Evolutionary conservation across 495 filamentous ascomycete genomes (phyloP).

Genomic region (Daldinia concentrica): DNA sequence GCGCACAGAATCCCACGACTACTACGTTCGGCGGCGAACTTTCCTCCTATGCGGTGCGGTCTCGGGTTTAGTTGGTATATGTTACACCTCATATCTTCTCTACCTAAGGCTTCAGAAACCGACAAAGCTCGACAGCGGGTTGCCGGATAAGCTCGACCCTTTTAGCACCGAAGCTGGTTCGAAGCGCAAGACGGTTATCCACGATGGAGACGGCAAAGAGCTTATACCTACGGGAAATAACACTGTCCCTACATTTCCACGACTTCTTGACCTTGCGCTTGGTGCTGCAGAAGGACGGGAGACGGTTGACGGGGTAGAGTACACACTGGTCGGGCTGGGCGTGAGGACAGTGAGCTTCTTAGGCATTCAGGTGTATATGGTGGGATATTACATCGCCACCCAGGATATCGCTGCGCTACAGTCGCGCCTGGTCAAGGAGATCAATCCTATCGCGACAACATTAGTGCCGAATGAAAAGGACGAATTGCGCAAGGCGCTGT

Average conservation of each 20-base stretch:
- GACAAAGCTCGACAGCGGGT: constrained; percentile 56
- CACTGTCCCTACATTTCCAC: constrained; percentile 82
- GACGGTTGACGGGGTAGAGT: constrained; percentile 65
- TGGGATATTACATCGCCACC: constrained; percentile 87
- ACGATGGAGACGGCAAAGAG: constrained; percentile 66
- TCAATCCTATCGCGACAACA: constrained; percentile 76
- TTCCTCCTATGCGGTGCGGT: constrained; percentile 60
- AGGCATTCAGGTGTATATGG: constrained; percentile 92
- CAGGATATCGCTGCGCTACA: constrained; percentile 71
- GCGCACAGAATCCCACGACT: constrained; percentile 50
- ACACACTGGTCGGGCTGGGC: constrained; percentile 87
- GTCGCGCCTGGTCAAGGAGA: constrained; percentile 56
- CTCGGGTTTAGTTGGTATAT: constrained; percentile 59
- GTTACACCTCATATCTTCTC: constrained; percentile 56
- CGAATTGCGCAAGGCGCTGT: constrained; percentile 69
- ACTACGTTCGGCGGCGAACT: constrained; percentile 56
- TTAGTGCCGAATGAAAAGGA: constrained; percentile 83
- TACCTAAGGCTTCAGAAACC: constrained; percentile 49
- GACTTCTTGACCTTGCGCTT: constrained; percentile 69
- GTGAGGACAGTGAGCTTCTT: constrained; percentile 90
- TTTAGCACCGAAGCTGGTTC: constrained; percentile 51
- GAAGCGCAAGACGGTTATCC: constrained; percentile 65
- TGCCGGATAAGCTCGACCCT: constrained; percentile 53
- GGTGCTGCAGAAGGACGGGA: constrained; percentile 46
- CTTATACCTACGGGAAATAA: constrained; percentile 83